Base-by-base conservation (phyloP, 345 rosid species). In the Orychophragmus violaceus region DNA sequence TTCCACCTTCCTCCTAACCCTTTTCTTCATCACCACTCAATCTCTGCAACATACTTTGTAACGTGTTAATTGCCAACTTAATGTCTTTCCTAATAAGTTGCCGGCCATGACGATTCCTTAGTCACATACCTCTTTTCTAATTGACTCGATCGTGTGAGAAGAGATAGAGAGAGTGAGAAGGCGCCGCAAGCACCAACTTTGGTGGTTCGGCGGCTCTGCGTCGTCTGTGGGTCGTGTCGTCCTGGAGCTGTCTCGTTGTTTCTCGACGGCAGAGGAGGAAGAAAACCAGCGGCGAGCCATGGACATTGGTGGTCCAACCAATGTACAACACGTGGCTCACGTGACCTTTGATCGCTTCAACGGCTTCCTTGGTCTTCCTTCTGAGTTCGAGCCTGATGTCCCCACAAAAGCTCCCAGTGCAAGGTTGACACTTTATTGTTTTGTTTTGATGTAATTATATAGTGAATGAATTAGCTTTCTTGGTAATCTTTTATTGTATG, bases 341-440 rank as follows among this genome's bases (percentile, higher is more conserved):
- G 99, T 94, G 14, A 94, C 99, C 51, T 94, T 90, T 64, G 99
- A 94, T 77, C 87, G 97, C 72, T 94, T 90, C 64, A 78, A 88
- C 71, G 99, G 99, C 17, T 94, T 90, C 72, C 81, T 85, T 55
- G 98, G 98, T 37, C 79, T 94, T 76, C 97, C 96, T 21, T 86
- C 83, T 48, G 99, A 94, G 89, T 80, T 87, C 54, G 97, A 94
- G 81, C 94, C 92, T 32, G 97, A 90, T 61, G 90, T 92, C 24
- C 84, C 87, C 27, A 74, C 85, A 39, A 76, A 92, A 70, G 91
- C 95, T 62, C 98, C 96, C 5, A 92, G 98, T 80, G 96, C 98
- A 36, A 92, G 97, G 97, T 90, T 62, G 16, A 56, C 29, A 13
- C 14, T 10, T 41, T 6, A 27, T 32, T 19, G 19, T 9, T 9